A percentile compares a stretch with the other conserved stretches of the same genome.
Conservation (phyloP, 2,329 filamentous ascomycete genomes). For the Diaporthe aspalathi region DNA sequence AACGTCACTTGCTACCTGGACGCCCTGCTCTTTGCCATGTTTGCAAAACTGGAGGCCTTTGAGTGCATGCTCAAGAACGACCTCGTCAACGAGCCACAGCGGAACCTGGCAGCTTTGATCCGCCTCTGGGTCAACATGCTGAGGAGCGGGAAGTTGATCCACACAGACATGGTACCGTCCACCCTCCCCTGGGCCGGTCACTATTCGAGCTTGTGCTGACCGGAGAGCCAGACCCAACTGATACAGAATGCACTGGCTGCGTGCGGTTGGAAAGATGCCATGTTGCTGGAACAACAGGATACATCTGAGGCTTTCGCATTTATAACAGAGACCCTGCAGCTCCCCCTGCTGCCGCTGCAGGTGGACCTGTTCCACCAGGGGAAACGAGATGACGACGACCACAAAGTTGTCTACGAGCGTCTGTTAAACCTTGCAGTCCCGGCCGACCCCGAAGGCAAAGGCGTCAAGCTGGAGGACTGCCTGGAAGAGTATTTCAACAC, state of each 20-base stretch:
- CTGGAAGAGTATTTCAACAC: constrained; percentile 97
- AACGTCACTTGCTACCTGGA: constrained; percentile 96
- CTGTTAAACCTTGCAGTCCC: constrained; percentile 93
- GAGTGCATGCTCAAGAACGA: constrained; percentile 90
- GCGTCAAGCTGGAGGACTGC: constrained; percentile 88
- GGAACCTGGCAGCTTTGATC: constrained; percentile 80
- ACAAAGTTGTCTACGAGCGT: constrained; percentile 93
- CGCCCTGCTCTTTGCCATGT: constrained; percentile 94
- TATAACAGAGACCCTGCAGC: constrained; percentile 87
- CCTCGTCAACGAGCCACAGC: constrained; percentile 77
- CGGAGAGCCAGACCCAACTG: constrained; percentile 72
- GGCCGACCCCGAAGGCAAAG: constrained; percentile 74
- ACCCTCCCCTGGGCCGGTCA: too few species aligned
- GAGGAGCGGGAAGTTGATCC: constrained; percentile 85
- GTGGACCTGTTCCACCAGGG: constrained; percentile 93
- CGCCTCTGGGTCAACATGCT: constrained; percentile 95
- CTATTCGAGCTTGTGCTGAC: constrained; percentile 43
- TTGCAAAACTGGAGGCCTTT: constrained; percentile 88
- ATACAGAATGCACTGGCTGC: constrained; percentile 84
- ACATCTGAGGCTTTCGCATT: constrained; percentile 96
- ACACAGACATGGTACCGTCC: constrained; percentile 78
- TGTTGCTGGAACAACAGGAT: constrained; percentile 85
- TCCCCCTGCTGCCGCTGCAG: constrained; percentile 89
- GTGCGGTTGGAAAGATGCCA: constrained; percentile 90
- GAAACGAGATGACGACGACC: constrained; percentile 85